Evolutionary conservation across 345 rosid species (phyloP), one percentile per base, ranked within the genome.

Genomic region (Aquilaria yunnanensis): DNA sequence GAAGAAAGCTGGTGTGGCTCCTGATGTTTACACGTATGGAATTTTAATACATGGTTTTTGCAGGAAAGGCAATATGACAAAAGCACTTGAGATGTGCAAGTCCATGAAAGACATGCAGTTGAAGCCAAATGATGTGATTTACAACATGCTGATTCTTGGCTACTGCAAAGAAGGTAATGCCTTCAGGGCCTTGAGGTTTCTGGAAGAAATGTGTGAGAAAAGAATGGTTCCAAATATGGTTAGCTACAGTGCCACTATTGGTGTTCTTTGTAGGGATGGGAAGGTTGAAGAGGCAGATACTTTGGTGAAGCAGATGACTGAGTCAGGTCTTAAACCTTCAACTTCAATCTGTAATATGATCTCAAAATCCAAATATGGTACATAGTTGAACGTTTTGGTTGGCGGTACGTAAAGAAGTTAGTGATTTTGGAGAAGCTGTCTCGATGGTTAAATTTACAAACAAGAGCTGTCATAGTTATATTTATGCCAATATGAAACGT

Each of bases 121-220:
- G 70, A 75, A 82, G 74, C 84, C 87, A 5, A 87, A 75, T 51
- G 85, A 81, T 50, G 90, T 89, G 32, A 75, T 85, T 51, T 85
- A 82, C 77, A 73, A 87, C 70, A 87, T 72, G 16, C 77, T 92
- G 87, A 85, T 92, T 57, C 71, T 71, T 10, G 89, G 96, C 9
- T 92, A 92, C 63, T 85, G 96, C 64, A 85, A 75, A 45, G 93
- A 89, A 66, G 85, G 84, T 50, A 84, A 77, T 74, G 78, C 85
- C 0, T 89, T 70, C 68, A 81, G 76, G 71, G 96, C 91, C 34
- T 59, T 92, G 74, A 83, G 75, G 72, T 57, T 92, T 73, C 33
- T 82, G 2, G 47, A 62, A 56, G 95, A 84, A 69, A 92, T 92
- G 96, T 72, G 66, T 29, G 78, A 75, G 59, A 75, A 61, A 56